Evolutionary conservation across 805 yeast genomes (phyloP), one percentile per base, ranked within the genome.

Genomic region (Torulaspora maleeae): DNA sequence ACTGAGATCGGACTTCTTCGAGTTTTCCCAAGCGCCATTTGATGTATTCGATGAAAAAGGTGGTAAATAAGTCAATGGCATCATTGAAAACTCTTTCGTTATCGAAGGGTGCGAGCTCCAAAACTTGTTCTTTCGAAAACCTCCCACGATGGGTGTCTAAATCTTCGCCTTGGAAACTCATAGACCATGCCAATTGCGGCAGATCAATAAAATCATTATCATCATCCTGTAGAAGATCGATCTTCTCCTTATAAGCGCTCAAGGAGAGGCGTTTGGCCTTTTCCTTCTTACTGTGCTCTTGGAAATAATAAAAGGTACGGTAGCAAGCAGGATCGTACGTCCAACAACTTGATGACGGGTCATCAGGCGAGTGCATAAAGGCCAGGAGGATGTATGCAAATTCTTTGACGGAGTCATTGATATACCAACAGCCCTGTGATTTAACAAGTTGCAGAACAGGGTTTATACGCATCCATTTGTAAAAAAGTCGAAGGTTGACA

Each of bases 391-490:
- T n/a, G 35, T 22, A 46, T 10, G 45, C 44, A 24, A 51, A 54
- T 8, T 52, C 45, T 19, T 38, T 38, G 2, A 28, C 27, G 11
- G 48, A 27, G 29, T 55, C 56, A 32, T 58, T 52, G 24, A 58
- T 47, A 15, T 44, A 47, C 51, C 57, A 55, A 16, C 40, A 28
- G n/a, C 52, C 54, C 41, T 55, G 66, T 1, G 47, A 41, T 5
- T 68, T 34, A 2, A 66, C 59, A 44, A 74, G 64, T 49, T 71
- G 76, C 5, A 74, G 51, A 25, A 67, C 68, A 3, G 75, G 73
- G 15, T 66, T 64, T 19, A 72, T 66, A 2, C 59, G 53, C 36
- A 72, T 50, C 68, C 70, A 67, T 45, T 62, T 67, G 47, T 67
- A 62, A 16, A 71, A 53, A 0, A 50, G 25, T 4, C 63, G 59